A percentile compares a stretch with the other conserved stretches of the same genome.
These are phyloP conservation scores for Beauveria brongniartii DNA, from an alignment of 2,329 filamentous ascomycete genomes.

Conservation along the genomic window DNA sequence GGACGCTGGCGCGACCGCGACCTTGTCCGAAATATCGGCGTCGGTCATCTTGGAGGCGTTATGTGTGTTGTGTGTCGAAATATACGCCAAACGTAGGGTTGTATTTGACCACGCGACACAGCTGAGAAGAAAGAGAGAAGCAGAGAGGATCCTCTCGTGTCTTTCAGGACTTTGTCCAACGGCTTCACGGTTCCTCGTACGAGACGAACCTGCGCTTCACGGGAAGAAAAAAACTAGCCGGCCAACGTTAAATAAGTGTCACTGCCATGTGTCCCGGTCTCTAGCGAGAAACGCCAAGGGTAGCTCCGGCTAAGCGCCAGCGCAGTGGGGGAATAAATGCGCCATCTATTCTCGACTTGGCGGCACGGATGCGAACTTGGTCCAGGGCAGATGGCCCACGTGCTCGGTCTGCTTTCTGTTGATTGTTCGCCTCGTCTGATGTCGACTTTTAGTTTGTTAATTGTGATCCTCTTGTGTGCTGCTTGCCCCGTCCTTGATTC, in stretches of 20 bases:
- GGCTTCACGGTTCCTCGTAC: not conserved
- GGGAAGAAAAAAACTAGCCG: not conserved
- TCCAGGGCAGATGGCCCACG: constrained; percentile 5
- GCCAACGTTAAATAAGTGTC: not conserved
- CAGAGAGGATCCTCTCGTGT: not conserved
- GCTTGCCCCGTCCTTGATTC: not conserved
- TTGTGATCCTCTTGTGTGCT: not conserved
- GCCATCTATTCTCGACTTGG: not conserved
- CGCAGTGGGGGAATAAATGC: constrained; percentile 5
- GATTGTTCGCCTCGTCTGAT: not conserved
- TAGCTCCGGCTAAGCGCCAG: constrained; percentile 8
- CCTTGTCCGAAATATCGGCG: not conserved
- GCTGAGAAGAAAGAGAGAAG: not conserved
- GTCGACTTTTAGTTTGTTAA: not conserved
- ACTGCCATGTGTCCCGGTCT: not conserved
- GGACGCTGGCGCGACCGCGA: not conserved
- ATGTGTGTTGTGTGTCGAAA: not conserved
- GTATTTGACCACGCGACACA: not conserved
- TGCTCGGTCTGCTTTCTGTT: not conserved
- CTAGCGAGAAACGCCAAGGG: not conserved
- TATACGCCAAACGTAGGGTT: not conserved
- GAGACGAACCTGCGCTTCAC: not conserved
- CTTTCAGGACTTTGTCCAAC: not conserved
- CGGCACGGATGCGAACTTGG: not conserved
- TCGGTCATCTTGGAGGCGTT: not conserved